Conservation (phyloP, 2,329 filamentous ascomycete species). For the Aspergillus cejpii region DNA sequence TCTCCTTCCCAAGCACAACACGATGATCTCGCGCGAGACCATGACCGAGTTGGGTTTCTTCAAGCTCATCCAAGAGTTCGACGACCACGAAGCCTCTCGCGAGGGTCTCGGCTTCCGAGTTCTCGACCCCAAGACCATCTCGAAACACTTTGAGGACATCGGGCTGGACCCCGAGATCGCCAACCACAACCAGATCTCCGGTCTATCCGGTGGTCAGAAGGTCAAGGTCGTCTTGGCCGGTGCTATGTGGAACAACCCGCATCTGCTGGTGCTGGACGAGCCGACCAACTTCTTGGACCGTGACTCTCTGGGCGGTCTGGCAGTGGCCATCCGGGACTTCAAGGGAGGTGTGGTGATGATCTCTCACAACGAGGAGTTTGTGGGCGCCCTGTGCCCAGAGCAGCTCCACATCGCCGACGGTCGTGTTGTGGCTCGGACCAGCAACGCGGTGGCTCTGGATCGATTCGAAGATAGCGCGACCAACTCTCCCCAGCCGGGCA, state of each 20-base stretch:
- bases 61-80: slow-evolving; percentile 95
- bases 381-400: slow-evolving; percentile 89
- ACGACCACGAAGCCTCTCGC: slow-evolving; percentile 96
- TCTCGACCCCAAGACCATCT: slow-evolving; percentile 86
- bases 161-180: slow-evolving; percentile 96
- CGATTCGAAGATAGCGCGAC: slow-evolving; percentile 79
- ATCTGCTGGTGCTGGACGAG: slow-evolving; percentile 94
- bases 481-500: slow-evolving; percentile 48
- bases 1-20: slow-evolving; percentile 87
- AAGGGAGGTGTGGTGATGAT: slow-evolving; percentile 99
- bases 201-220: slow-evolving; percentile 93
- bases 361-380: slow-evolving; percentile 98
- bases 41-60: slow-evolving; percentile 76
- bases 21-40: slow-evolving; percentile 86
- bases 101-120: slow-evolving; percentile 95
- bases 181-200: slow-evolving; percentile 97
- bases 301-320: slow-evolving; percentile 90
- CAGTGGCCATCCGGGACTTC: slow-evolving; percentile 97
- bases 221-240: slow-evolving; percentile 97
- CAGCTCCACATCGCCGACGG: slow-evolving; percentile 93
- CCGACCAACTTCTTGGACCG: slow-evolving; percentile 99
- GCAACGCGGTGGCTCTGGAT: slow-evolving; percentile 64
- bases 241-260: slow-evolving; percentile 98
- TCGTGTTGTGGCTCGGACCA: slow-evolving; percentile 75
- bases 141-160: slow-evolving; percentile 96